Base-by-base conservation (phyloP, 2,329 filamentous ascomycete species). In the Fusarium neocosmosporiellum region DNA sequence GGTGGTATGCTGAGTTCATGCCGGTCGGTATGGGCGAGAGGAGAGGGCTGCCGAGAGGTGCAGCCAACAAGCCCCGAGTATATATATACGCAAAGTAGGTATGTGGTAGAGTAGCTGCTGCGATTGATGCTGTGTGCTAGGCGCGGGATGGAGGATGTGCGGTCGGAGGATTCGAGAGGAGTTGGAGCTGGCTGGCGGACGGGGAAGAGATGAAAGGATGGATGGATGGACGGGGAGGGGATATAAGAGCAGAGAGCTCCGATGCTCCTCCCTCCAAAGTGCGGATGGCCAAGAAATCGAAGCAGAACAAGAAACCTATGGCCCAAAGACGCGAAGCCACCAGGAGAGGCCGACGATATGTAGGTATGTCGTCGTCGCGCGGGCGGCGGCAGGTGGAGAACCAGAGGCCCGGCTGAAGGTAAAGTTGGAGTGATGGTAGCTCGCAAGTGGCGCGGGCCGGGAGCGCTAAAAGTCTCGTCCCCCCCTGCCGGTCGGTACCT, bases 1-100 rank as follows among this genome's bases (percentile, higher is more conserved):
- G 76, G 53, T 75, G 77, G 65, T 81, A 81, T 69, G 74, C 66
- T 34, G 77, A 77, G 66, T 80, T 80, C 80, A 81, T 81, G 68
- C 57, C 59, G 36, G 50, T 63, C 24, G 61, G 27, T 50, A 36
- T 31, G 34, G 22, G 31, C n/a, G 43, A 39, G 43, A 18, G 34
- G 22, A 39, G 34, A 43, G 8, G 36, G 43, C 31, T 65, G 29
- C 22, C 31, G 46, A 48, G 31, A 31, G 39, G 22, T 36, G 48
- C 20, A 22, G 29, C 48, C 10, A 34, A 62, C 43, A 31, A 55
- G 22, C 16, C 33, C 36, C 31, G 24, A 54, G 31, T 61, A 48
- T 41, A 70, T 55, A 63, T 61, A 43, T 13, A n/a, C 39, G 33
- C 7, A 14, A 20, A 7, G 43, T n/a, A 29, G 43, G 43, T 48